Conservation (phyloP, 345 rosid genomes). For the Cardiospermum halicacabum region DNA sequence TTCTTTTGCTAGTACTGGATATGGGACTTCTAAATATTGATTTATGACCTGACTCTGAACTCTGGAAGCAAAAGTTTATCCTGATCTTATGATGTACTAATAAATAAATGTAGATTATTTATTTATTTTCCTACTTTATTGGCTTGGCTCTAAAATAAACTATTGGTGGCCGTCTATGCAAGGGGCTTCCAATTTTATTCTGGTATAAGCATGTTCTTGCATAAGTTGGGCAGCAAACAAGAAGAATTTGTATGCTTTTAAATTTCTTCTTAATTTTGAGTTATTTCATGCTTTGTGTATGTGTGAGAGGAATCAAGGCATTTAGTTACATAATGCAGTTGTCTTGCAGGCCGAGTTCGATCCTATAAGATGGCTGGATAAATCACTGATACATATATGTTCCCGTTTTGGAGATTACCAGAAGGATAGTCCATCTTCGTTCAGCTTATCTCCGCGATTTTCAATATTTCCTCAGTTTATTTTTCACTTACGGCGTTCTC, state of each 20-base stretch:
- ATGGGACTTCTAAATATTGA: not conserved
- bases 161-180: not conserved
- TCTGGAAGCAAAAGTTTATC: not conserved
- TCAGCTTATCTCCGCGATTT: constrained; percentile 72
- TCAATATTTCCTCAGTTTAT: constrained; percentile 86
- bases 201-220: not conserved
- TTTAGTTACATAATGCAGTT: constrained; percentile 16
- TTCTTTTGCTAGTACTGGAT: not conserved
- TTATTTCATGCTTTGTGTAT: not conserved
- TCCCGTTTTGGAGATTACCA: constrained; percentile 84
- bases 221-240: too few relatives aligned
- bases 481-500: constrained; percentile 92
- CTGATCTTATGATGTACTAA: not conserved
- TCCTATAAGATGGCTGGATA: constrained; percentile 94
- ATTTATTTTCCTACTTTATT: not conserved
- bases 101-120: not conserved
- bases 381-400: constrained; percentile 77
- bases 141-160: not conserved
- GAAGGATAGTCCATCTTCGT: constrained; percentile 75
- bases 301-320: constrained; percentile 3
- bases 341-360: constrained; percentile 71
- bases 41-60: not conserved
- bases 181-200: not conserved
- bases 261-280: not conserved
- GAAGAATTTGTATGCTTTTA: too few relatives aligned